Evolutionary conservation across 306 rosid species (phyloP).

Genomic region (Abrus pulchellus): DNA sequence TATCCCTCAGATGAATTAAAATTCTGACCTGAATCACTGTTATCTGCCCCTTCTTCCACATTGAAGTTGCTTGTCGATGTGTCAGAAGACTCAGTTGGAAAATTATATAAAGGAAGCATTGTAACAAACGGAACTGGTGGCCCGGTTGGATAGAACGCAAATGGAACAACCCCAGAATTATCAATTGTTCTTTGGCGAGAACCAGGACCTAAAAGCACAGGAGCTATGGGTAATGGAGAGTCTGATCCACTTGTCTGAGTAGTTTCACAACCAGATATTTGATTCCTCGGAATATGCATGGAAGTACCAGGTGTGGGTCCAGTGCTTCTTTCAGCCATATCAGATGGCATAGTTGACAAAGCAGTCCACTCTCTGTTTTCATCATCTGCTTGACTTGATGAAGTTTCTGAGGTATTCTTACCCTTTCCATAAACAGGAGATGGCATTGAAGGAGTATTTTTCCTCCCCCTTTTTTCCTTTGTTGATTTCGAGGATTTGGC

Average conservation of each 20-base stretch:
- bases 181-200: slow-evolving; percentile 76
- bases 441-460: slow-evolving; percentile 51
- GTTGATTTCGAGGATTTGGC: slow-evolving; percentile 79
- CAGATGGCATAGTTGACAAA: slow-evolving; percentile 56
- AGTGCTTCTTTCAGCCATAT: slow-evolving; percentile 65
- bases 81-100: slow-evolving; percentile 72
- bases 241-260: slow-evolving; percentile 85
- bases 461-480: slow-evolving; percentile 79
- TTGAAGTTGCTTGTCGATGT: slow-evolving; percentile 69
- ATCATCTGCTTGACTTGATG: slow-evolving; percentile 71
- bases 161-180: slow-evolving; percentile 69
- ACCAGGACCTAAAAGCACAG: slow-evolving; percentile 76
- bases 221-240: slow-evolving; percentile 67
- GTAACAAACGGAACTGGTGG: slow-evolving; percentile 96
- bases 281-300: slow-evolving; percentile 68
- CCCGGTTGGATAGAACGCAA: slow-evolving; percentile 89
- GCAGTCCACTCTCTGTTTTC: slow-evolving; percentile 79
- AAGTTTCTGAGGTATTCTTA: slow-evolving; percentile 72
- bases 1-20: slow-evolving; percentile 71
- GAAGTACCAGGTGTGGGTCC: slow-evolving; percentile 58
- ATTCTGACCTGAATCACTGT: slow-evolving; percentile 71
- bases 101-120: slow-evolving; percentile 79
- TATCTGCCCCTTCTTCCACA: slow-evolving; percentile 70
- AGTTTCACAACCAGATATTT: slow-evolving; percentile 70
- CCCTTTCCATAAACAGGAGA: slow-evolving; percentile 68